A percentile compares a stretch with the other conserved stretches of the same genome.
Conservation (phyloP, 805 yeast species). For the Starmerella powellii region DNA sequence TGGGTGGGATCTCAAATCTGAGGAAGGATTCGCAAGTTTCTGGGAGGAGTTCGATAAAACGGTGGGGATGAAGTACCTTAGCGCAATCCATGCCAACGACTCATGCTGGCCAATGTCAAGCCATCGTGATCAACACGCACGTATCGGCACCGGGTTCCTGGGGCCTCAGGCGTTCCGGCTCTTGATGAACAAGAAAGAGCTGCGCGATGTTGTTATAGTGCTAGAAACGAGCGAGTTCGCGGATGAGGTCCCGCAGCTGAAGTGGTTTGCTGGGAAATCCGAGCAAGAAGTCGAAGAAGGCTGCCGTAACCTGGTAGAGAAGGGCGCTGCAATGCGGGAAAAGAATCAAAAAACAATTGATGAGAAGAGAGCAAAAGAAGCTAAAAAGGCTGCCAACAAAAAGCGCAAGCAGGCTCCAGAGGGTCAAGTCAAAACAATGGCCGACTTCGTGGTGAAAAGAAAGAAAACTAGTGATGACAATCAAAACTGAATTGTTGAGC, state of each 20-base stretch:
- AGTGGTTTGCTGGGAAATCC: conserved; percentile 58
- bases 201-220: conserved; percentile 61
- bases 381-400: not conserved
- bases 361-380: conserved; percentile 35
- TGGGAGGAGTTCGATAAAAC: conserved; percentile 64
- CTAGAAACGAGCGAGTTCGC: conserved; percentile 56
- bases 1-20: conserved; percentile 73
- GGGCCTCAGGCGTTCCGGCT: conserved; percentile 76
- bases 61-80: conserved; percentile 62
- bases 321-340: conserved; percentile 59
- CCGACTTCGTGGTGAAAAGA: conserved; percentile 4
- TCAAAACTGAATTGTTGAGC: not conserved
- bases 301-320: conserved; percentile 37
- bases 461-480: not conserved
- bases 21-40: conserved; percentile 46
- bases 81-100: conserved; percentile 82
- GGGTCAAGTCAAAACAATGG: not conserved
- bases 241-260: conserved; percentile 63
- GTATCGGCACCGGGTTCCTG: conserved; percentile 75
- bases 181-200: conserved; percentile 54
- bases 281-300: conserved; percentile 43
- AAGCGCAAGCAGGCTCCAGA: conserved; percentile 1
- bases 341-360: conserved; percentile 57
- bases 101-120: conserved; percentile 90
- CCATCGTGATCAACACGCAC: conserved; percentile 82